Conservation (phyloP, 768 basidiomycete species). For the Cytidiella melzeri region DNA sequence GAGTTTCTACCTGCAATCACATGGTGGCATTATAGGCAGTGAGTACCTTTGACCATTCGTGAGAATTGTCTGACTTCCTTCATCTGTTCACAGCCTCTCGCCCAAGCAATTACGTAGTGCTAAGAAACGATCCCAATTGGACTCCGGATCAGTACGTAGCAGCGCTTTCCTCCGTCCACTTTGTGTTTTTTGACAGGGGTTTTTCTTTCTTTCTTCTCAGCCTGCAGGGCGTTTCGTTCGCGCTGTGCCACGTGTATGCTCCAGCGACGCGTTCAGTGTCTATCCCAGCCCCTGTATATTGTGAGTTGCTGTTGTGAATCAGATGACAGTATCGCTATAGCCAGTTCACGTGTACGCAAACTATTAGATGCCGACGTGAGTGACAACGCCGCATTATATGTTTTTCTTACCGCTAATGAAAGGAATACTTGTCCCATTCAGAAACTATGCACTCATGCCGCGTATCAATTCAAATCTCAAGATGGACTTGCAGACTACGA, state of each 20-base stretch:
- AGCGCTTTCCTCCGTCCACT: not conserved
- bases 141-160: constrained; percentile 2
- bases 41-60: constrained; percentile 8
- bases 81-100: constrained; percentile 37
- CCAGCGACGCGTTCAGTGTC: constrained; percentile 52
- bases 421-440: not conserved
- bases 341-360: no score
- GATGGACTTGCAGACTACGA: not conserved
- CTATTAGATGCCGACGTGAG: constrained; percentile 52
- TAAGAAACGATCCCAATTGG: constrained; percentile 30
- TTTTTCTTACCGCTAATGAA: not conserved
- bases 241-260: constrained; percentile 47
- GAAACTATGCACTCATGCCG: constrained; percentile 10
- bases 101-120: constrained; percentile 52
- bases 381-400: not conserved
- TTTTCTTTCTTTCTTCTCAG: no score
- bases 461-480: constrained; percentile 6
- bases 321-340: no score
- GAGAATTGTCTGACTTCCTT: not conserved
- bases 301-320: constrained; percentile 34
- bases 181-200: constrained; percentile 21
- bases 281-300: constrained; percentile 57
- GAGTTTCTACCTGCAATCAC: constrained; percentile 55
- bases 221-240: constrained; percentile 42
- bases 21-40: constrained; percentile 45